phyloP scores from a whole-genome alignment of 1,284 basidiomycete genomes.

The Bjerkandera adusta region DNA sequence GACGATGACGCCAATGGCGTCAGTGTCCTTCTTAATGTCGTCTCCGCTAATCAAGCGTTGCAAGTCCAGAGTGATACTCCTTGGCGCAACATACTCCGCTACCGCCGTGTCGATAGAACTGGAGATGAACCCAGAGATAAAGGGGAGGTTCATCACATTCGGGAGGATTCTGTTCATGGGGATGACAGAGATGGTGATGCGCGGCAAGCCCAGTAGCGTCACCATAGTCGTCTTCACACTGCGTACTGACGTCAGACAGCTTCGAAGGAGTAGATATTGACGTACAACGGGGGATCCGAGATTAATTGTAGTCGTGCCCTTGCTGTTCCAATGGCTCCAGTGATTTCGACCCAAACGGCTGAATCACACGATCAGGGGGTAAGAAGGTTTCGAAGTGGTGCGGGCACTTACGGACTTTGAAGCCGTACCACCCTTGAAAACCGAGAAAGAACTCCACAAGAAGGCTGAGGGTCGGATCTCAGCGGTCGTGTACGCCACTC shows the following conservation, averaged over 20 bases:
- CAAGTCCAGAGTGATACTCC: conserved; percentile 73
- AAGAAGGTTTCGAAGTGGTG: neutral
- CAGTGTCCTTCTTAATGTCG: conserved; percentile 61
- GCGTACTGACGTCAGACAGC: conserved; percentile 30
- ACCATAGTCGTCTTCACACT: conserved; percentile 44
- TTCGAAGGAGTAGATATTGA: conserved; percentile 16
- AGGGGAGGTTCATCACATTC: conserved; percentile 80
- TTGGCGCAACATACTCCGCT: conserved; percentile 62
- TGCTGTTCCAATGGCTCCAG: conserved; percentile 69
- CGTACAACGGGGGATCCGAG: conserved; percentile 70
- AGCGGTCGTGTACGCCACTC: neutral
- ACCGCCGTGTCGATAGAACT: conserved; percentile 70
- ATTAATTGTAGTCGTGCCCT: conserved; percentile 82
- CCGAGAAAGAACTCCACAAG: conserved; percentile 74
- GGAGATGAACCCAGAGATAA: conserved; percentile 76
- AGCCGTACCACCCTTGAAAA: conserved; percentile 46
- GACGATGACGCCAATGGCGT: conserved; percentile 65
- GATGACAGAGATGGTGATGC: conserved; percentile 71
- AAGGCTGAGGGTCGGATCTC: neutral
- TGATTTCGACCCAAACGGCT: conserved; percentile 78
- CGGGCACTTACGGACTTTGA: conserved; percentile 37
- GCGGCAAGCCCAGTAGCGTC: conserved; percentile 78
- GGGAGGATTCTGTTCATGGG: conserved; percentile 68
- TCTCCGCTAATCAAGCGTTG: conserved; percentile 63
- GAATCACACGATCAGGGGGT: conserved; percentile 30